phyloP scores from a whole-genome alignment of 306 rosid species.

The Trifolium dubium region DNA sequence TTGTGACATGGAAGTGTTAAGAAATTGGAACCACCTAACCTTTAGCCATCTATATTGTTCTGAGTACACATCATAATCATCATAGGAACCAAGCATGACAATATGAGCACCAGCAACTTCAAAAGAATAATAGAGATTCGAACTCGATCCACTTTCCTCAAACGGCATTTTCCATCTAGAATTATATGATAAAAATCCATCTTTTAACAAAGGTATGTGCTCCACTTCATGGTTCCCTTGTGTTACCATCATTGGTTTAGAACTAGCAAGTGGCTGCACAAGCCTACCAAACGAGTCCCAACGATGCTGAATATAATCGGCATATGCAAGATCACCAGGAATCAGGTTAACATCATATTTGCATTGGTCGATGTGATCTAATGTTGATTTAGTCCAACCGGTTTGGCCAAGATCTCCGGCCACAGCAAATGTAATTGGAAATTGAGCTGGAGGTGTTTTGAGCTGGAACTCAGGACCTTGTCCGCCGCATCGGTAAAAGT shows the following conservation, averaged over 20 bases:
- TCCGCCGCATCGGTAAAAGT: constrained; percentile 84
- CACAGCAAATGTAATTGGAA: constrained; percentile 85
- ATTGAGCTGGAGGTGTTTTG: constrained; percentile 84
- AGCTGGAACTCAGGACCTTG: constrained; percentile 76
- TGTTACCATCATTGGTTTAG: constrained; percentile 97
- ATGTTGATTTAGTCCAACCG: constrained; percentile 88
- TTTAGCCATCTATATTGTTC: constrained; percentile 88
- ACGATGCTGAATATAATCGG: constrained; percentile 73
- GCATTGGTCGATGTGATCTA: constrained; percentile 77
- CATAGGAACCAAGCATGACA: constrained; percentile 90
- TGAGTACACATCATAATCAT: constrained; percentile 74
- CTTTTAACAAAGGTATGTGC: constrained; percentile 60
- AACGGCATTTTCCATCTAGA: constrained; percentile 96
- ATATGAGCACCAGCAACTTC: constrained; percentile 79
- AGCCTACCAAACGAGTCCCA: constrained; percentile 93
- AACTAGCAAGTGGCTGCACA: constrained; percentile 93
- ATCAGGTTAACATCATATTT: constrained; percentile 81
- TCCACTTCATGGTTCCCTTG: constrained; percentile 94
- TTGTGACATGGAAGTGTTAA: too few relatives aligned
- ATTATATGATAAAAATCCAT: constrained; percentile 76
- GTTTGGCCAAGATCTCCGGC: constrained; percentile 96
- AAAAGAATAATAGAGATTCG: constrained; percentile 92
- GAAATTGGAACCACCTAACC: constrained; percentile 55
- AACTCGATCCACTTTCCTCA: constrained; percentile 83
- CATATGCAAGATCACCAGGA: constrained; percentile 95